Evolutionary conservation across 768 basidiomycete species (phyloP), one percentile per base, ranked within the genome.

Genomic region (Mycena polygramma): DNA sequence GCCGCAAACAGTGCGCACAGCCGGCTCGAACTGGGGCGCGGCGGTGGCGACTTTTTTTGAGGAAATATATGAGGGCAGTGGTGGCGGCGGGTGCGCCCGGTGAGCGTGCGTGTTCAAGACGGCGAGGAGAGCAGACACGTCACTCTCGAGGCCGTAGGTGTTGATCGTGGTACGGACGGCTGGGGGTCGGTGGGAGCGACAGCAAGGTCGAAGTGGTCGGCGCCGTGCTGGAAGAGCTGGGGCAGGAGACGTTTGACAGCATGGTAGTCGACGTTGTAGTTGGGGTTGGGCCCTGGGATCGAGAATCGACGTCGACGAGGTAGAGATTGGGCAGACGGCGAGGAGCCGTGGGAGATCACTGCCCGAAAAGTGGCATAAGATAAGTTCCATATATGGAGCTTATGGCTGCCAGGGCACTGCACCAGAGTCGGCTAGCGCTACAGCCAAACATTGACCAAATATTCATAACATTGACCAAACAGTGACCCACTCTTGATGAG

Each of bases 281-380:
- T 92, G 8, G 94, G 90, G 79, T 94, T 91, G 86, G 94, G 96
- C n/a, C n/a, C n/a, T n/a, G n/a, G 79, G 98, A 99, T 73, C 98
- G 96, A 76, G 98, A 98, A 76, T 93, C 92, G 73, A 97, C 92
- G 80, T 97, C 88, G 81, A 97, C 86, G 75, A 92, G n/a, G n/a
- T n/a, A n/a, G n/a, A n/a, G n/a, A n/a, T n/a, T n/a, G n/a, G n/a
- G n/a, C n/a, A n/a, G n/a, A n/a, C n/a, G n/a, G n/a, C n/a, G n/a
- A n/a, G n/a, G n/a, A n/a, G n/a, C n/a, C n/a, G n/a, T n/a, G n/a
- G n/a, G n/a, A n/a, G n/a, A n/a, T 30, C 2, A 30, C 30, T 30
- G 30, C 30, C 30, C 30, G 30, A 30, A 6, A n/a, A n/a, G n/a
- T n/a, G n/a, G n/a, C n/a, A n/a, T n/a, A n/a, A n/a, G n/a, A n/a